Evolutionary conservation across 1,284 basidiomycete species (phyloP), one percentile per base, ranked within the genome.

Genomic region (Rugosomyces carneus): DNA sequence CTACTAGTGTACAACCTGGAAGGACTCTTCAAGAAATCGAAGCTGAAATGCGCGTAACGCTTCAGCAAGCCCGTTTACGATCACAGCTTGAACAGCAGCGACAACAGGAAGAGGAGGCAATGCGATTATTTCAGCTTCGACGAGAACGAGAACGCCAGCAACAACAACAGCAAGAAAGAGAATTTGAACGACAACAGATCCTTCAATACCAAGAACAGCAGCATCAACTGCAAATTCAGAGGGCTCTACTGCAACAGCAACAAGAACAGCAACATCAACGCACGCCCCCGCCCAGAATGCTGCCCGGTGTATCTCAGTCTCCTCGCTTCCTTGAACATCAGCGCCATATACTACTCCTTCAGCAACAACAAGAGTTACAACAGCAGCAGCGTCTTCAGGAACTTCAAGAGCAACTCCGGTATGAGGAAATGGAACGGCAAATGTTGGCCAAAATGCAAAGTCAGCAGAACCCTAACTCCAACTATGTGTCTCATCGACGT

Each of bases 1-100:
- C 67, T 47, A 62, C 59, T n/a, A 26, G 58, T 39, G 58, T 53
- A 23, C 70, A 69, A 37, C 67, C 63, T 1, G 78, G 80, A 29
- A 81, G 86, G 47, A 95, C 92, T 0, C 66, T 98, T 20, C 89
- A 93, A 54, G 93, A 98, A 63, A 90, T 98, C 51, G 95, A 99
- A 63, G 86, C 89, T 2, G 91, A 98, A 65, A 90, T 95, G 86
- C 71, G 74, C 8, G 70, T 73, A 6, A 71, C 71, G 35, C 72
- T 73, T 37, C 76, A 76, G 48, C 73, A 72, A 51, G 59, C 65
- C 35, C 64, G 37, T 44, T 54, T 48, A 48, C 58, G 48, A 50
- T 49, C 20, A 23, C 66, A 67, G 45, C 60, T 64, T 29, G 61
- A 63, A 42, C 67, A 66, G 37, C 57, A 58, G 37, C 62, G 66